Conservation (phyloP, 176 grass and related monocot species). For the Typha latifolia region DNA sequence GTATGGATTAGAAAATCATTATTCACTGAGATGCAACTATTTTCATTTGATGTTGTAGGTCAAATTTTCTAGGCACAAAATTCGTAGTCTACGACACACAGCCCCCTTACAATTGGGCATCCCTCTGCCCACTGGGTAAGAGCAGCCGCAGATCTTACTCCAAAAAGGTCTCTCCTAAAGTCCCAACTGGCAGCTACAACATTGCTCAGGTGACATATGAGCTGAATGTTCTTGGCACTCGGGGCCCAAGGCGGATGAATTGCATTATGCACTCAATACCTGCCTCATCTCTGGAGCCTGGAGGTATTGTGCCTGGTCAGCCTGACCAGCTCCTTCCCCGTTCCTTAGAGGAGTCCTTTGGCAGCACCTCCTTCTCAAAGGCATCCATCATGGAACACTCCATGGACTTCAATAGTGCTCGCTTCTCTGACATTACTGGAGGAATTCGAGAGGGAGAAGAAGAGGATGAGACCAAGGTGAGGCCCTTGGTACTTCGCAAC, state of each 20-base stretch:
- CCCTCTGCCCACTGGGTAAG: slow-evolving; percentile 8
- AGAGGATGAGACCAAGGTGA: slow-evolving; percentile 22
- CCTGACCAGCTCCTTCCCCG: slow-evolving; percentile 34
- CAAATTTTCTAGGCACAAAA: slow-evolving; percentile 93
- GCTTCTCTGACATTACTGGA: slow-evolving; percentile 46
- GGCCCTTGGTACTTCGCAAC: slow-evolving; percentile 59
- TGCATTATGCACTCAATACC: slow-evolving; percentile 77
- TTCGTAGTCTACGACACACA: slow-evolving; percentile 69
- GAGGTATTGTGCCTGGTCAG: slow-evolving; percentile 48
- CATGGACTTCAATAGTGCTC: slow-evolving; percentile 44
- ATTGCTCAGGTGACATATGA: slow-evolving; percentile 72
- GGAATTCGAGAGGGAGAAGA: slow-evolving; percentile 9
- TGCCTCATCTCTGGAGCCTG: slow-evolving; percentile 41
- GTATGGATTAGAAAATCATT: not conserved
- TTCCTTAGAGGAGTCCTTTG: slow-evolving; percentile 63
- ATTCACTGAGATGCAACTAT: too few species aligned
- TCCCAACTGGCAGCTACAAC: slow-evolving; percentile 35
- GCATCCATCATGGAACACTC: slow-evolving; percentile 32
- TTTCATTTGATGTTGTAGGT: slow-evolving; percentile 27
- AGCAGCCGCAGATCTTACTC: slow-evolving; percentile 52
- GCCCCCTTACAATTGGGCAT: slow-evolving; percentile 33
- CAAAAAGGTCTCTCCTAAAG: slow-evolving; percentile 68
- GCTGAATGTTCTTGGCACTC: slow-evolving; percentile 72
- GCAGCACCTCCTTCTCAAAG: slow-evolving; percentile 36
- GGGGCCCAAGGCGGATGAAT: slow-evolving; percentile 80